Base-by-base conservation (phyloP, 768 basidiomycete genomes). In the Mycena pura region DNA sequence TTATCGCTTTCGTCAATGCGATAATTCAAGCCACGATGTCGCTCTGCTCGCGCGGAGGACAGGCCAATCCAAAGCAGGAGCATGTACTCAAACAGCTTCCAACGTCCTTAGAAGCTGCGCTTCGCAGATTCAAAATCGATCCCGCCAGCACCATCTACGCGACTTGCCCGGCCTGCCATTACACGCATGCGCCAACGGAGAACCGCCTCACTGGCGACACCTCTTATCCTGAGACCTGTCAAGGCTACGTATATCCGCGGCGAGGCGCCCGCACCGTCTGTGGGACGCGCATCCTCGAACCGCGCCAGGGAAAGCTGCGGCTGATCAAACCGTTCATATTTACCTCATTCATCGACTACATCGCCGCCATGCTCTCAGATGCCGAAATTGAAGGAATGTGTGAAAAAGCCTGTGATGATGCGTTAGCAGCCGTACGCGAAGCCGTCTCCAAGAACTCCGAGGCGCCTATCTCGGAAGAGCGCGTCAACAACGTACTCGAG, bases 401-500 rank as follows among this genome's bases (percentile, higher is more conserved):
- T 34, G 57, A 63, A 19, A 49, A 64, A 21, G 60, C 61, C 14
- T 62, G 53, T 43, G 68, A 70, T 34, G 43, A 61, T 15, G 65
- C 63, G 6, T 38, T 45, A 7, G 60, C 62, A n/a, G 22, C 17
- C 19, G 40, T 39, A 3, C 15, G 39, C 22, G 32, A 46, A 10
- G 57, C 49, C 24, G 24, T 43, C 22, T 48, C 45, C 14, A 47
- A 63, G 31, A 32, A 65, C 17, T 72, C 67, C 31, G 63, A 73
- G 21, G 69, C 65, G 3, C 41, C 59, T 1, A 72, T 74, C 48
- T 41, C 75, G 15, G 36, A 48, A 5, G 58, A 54, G n/a, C n/a
- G n/a, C n/a, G 56, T 70, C 11, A 58, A 59, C 9, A 28, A 62
- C 39, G 46, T 69, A 21, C 71, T 69, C 40, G 65, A 74, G 22